Conservation (phyloP, 805 yeast species). For the Sungouiozyma ichnusensis region DNA sequence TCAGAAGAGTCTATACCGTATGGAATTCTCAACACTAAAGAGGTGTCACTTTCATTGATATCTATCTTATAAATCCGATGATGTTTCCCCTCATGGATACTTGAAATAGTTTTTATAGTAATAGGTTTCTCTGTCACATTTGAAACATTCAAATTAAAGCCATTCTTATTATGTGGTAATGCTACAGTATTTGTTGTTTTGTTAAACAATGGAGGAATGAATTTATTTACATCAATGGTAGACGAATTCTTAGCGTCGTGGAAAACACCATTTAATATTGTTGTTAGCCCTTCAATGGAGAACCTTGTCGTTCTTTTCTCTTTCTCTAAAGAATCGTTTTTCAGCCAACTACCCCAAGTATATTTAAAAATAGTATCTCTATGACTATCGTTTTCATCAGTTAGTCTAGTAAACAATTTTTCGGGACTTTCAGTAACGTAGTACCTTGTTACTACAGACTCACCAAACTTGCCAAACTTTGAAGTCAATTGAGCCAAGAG, state of each 20-base stretch:
- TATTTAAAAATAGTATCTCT: constrained; percentile 72
- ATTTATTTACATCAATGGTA: constrained; percentile 12
- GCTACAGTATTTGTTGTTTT: constrained; percentile 33
- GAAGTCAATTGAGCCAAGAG: not conserved
- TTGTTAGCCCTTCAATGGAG: constrained; percentile 65
- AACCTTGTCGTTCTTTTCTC: constrained; percentile 69
- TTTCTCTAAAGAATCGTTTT: constrained; percentile 65
- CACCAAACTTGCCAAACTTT: not conserved
- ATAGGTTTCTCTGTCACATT: constrained; percentile 34
- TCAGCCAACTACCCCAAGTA: constrained; percentile 93
- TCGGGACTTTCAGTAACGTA: constrained; percentile 14
- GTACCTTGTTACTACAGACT: too few relatives aligned
- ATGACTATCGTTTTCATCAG: constrained; percentile 55
- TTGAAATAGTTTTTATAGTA: constrained; percentile 58
- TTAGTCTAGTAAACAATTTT: constrained; percentile 40
- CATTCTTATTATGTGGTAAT: constrained; percentile 40
- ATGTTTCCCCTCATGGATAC: constrained; percentile 90
- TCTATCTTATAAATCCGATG: constrained; percentile 74
- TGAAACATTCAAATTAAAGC: constrained; percentile 34
- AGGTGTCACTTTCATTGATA: constrained; percentile 43
- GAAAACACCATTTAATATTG: constrained; percentile 38
- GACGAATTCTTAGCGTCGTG: constrained; percentile 29
- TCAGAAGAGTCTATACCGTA: constrained; percentile 62
- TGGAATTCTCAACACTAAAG: constrained; percentile 74
- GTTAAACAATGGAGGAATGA: constrained; percentile 28